These are phyloP conservation scores for Penstemon barbatus DNA, from an alignment of 257 asterid species.

Conservation along the genomic window DNA sequence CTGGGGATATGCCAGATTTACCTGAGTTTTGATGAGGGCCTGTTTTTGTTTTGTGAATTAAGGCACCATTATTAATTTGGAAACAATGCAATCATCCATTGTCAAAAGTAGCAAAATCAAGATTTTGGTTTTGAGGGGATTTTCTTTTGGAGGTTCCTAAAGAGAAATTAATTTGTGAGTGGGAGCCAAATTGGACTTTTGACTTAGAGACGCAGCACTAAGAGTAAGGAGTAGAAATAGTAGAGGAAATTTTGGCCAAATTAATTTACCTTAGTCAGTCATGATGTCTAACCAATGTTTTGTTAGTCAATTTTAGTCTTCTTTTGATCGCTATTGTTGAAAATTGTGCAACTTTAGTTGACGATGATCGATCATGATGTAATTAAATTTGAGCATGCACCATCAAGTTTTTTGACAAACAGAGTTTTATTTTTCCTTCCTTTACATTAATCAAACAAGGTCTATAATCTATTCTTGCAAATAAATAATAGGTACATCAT, in stretches of 20 bases:
- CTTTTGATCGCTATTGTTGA: constrained; percentile 16
- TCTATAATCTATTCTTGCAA: too few relatives aligned
- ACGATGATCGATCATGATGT: not conserved
- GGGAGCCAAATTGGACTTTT: constrained; percentile 32
- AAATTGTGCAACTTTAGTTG: constrained; percentile 1
- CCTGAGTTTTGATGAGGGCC: constrained; percentile 46
- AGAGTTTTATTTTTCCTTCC: too few relatives aligned
- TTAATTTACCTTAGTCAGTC: too few relatives aligned
- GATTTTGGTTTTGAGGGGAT: too few relatives aligned
- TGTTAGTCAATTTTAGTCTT: constrained; percentile 27
- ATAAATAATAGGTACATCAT: too few relatives aligned
- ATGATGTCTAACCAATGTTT: constrained; percentile 4
- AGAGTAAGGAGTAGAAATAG: not conserved
- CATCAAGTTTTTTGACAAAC: too few relatives aligned
- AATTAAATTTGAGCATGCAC: too few relatives aligned
- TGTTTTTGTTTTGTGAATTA: constrained; percentile 12
- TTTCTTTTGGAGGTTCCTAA: not conserved
- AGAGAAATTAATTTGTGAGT: constrained; percentile 9
- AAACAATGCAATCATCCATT: not conserved
- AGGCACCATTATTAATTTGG: not conserved
- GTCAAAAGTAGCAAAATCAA: too few relatives aligned
- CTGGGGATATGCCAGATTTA: constrained; percentile 51
- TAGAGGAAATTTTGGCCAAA: not conserved
- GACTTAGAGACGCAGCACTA: constrained; percentile 8
- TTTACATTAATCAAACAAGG: too few relatives aligned